phyloP scores from a whole-genome alignment of 2,329 filamentous ascomycete species.

The Aspergillaceae sp. region DNA sequence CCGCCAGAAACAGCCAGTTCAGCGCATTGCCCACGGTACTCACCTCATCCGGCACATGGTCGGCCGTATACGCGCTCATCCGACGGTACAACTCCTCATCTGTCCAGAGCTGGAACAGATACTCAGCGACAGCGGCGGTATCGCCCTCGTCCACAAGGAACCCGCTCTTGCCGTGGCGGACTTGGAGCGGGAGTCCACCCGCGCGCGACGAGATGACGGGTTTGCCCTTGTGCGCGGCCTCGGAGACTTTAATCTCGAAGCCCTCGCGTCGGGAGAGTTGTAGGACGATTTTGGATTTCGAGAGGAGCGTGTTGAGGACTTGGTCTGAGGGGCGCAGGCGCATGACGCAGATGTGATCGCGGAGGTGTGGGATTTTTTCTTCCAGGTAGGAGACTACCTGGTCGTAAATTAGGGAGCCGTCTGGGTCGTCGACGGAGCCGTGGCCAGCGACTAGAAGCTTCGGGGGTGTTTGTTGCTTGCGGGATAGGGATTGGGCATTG shows the following conservation, averaged over 20 bases:
- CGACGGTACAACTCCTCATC: conserved; percentile 55
- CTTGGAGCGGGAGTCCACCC: conserved; percentile 73
- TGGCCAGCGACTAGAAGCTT: conserved; percentile 71
- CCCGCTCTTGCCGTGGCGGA: conserved; percentile 62
- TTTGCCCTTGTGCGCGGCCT: conserved; percentile 70
- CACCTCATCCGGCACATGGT: conserved; percentile 70
- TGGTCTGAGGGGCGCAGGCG: conserved; percentile 71
- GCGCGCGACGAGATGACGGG: conserved; percentile 67
- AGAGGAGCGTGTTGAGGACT: conserved; percentile 66
- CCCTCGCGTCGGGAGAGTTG: conserved; percentile 75
- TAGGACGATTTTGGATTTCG: conserved; percentile 62
- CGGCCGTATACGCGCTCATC: conserved; percentile 57
- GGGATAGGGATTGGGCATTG: conserved; percentile 22
- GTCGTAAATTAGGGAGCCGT: conserved; percentile 64
- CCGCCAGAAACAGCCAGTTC: conserved; percentile 68
- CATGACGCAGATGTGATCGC: conserved; percentile 62
- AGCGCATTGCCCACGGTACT: conserved; percentile 72
- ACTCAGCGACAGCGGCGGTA: conserved; percentile 57
- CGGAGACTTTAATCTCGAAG: conserved; percentile 80
- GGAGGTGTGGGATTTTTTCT: conserved; percentile 52
- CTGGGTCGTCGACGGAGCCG: conserved; percentile 72
- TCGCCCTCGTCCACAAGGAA: conserved; percentile 67
- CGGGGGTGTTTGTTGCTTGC: conserved; percentile 46
- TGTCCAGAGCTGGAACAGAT: conserved; percentile 59
- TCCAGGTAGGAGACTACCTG: conserved; percentile 61